Conservation (phyloP, 225 moss, liverwort and hornwort species). For the Bryoerythrophyllum caledonicum region DNA sequence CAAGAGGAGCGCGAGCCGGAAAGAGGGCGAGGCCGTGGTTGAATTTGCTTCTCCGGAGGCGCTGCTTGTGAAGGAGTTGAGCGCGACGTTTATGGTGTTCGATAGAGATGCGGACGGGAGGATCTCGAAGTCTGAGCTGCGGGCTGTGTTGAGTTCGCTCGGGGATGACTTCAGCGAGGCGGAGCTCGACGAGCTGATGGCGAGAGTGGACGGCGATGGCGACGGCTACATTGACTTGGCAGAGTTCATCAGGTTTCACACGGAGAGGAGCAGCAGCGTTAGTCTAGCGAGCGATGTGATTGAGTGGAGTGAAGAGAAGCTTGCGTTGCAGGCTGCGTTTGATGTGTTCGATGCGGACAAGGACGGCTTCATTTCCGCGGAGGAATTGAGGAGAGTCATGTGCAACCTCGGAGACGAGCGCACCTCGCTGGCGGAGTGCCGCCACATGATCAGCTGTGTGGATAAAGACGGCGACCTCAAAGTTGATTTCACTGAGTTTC, state of each 20-base stretch:
- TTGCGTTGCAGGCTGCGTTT: conserved; percentile 51
- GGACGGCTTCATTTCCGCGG: conserved; percentile 56
- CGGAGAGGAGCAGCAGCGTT: conserved; percentile 14
- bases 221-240: conserved; percentile 55
- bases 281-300: no score
- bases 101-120: conserved; percentile 56
- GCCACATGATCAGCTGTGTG: conserved; percentile 48
- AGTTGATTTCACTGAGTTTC: conserved; percentile 48
- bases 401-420: conserved; percentile 48
- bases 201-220: conserved; percentile 52
- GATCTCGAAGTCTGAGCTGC: conserved; percentile 53
- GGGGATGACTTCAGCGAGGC: conserved; percentile 39
- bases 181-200: conserved; percentile 49
- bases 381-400: conserved; percentile 52
- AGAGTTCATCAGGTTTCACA: conserved; percentile 53
- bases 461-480: conserved; percentile 43
- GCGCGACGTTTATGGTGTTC: conserved; percentile 50
- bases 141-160: conserved; percentile 36
- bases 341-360: conserved; percentile 53
- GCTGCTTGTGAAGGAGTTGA: conserved; percentile 36
- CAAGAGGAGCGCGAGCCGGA: conserved; percentile 17
- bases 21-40: neutral
- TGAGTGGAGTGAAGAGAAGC: conserved; percentile 16
- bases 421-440: conserved; percentile 51
- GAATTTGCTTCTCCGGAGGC: conserved; percentile 3